A percentile compares a stretch with the other conserved stretches of the same genome.
Evolutionary conservation across 495 filamentous ascomycete genomes (phyloP).

Genomic region (Trichoderma virens): DNA sequence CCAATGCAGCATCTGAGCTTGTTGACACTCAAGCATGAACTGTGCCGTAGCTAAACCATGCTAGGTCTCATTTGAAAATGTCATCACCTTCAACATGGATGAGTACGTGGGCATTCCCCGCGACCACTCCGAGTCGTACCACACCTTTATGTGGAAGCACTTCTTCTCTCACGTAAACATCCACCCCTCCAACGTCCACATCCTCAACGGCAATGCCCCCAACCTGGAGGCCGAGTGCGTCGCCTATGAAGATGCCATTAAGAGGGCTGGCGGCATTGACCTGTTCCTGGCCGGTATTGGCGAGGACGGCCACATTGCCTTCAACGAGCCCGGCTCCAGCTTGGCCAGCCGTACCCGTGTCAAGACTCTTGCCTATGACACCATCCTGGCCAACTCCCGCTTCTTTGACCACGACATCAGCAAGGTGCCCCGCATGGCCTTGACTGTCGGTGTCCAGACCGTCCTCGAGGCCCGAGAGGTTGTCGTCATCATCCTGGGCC

Average conservation of each 20-base stretch:
- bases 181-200: constrained; percentile 69
- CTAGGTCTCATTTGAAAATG: constrained; percentile 74
- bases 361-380: constrained; percentile 82
- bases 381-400: constrained; percentile 74
- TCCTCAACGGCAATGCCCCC: constrained; percentile 73
- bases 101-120: constrained; percentile 79
- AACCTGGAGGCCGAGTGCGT: constrained; percentile 72
- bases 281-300: constrained; percentile 81
- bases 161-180: constrained; percentile 87
- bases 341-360: constrained; percentile 71
- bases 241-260: constrained; percentile 72
- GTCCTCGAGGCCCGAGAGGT: constrained; percentile 77
- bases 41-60: background rate
- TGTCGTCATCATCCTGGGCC: constrained; percentile 71
- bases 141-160: constrained; percentile 86
- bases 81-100: constrained; percentile 91
- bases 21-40: background rate
- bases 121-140: constrained; percentile 77
- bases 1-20: background rate
- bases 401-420: constrained; percentile 70
- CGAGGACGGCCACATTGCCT: constrained; percentile 80
- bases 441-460: constrained; percentile 84
- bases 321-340: constrained; percentile 83
- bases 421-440: constrained; percentile 71
- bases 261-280: constrained; percentile 68